Percentiles rank a stretch among this genome's conserved stretches.
Evolutionary conservation across 768 basidiomycete species (phyloP).

Genomic region (Pleurotus pulmonarius): DNA sequence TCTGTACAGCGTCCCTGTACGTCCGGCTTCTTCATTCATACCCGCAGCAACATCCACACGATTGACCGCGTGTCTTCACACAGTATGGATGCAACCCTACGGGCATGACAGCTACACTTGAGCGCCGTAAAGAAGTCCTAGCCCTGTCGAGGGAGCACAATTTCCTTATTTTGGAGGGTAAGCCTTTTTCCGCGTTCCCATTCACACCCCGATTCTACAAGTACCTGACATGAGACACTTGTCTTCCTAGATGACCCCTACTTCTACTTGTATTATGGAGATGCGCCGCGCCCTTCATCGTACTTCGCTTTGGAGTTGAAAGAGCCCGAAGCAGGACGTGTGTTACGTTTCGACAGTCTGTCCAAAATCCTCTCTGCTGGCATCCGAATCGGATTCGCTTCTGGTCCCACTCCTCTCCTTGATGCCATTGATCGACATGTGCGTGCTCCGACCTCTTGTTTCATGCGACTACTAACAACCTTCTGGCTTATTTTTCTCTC

Average conservation of each 20-base stretch:
- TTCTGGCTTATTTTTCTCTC: conserved; percentile 3
- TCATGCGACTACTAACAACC: not conserved
- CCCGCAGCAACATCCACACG: not conserved
- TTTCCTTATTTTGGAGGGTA: conserved; percentile 84
- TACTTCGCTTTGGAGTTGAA: conserved; percentile 80
- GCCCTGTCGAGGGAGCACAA: conserved; percentile 67
- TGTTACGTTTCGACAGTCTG: conserved; percentile 86
- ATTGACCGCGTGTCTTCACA: not conserved
- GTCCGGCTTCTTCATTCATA: conserved; percentile 18
- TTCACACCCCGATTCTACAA: not conserved
- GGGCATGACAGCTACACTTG: conserved; percentile 69
- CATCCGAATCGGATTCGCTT: conserved; percentile 77
- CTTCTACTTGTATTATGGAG: conserved; percentile 73
- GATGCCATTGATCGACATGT: conserved; percentile 70
- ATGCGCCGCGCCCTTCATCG: conserved; percentile 57
- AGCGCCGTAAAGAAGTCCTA: conserved; percentile 70
- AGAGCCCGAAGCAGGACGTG: conserved; percentile 66
- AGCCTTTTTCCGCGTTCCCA: conserved; percentile 10
- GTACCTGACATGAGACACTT: not conserved
- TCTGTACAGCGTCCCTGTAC: conserved; percentile 77
- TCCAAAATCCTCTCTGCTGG: conserved; percentile 81
- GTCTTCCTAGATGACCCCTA: conserved; percentile 70
- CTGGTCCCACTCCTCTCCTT: conserved; percentile 67
- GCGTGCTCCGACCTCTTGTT: conserved; percentile 21
- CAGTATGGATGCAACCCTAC: conserved; percentile 88